Percentiles rank a stretch among this genome's conserved stretches.
Conservation (phyloP, 768 basidiomycete genomes). For the Candolleomyces efflorescens region DNA sequence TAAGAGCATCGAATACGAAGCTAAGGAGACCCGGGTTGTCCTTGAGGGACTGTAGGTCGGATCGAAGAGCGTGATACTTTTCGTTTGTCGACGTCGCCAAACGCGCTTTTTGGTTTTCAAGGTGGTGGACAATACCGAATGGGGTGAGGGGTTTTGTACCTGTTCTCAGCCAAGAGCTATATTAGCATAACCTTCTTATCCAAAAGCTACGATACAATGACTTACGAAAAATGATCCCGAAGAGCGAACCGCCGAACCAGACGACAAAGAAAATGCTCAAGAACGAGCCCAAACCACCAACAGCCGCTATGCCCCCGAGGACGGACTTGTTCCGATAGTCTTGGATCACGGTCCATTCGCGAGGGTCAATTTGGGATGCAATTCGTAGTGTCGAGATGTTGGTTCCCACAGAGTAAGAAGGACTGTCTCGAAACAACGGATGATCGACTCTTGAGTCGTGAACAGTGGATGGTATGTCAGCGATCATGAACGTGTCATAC, state of each 20-base stretch:
- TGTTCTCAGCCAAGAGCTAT: background rate
- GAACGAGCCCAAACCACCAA: conserved; percentile 22
- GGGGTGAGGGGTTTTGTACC: background rate
- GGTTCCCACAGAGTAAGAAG: background rate
- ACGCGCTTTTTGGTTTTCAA: background rate
- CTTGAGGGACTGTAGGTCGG: background rate
- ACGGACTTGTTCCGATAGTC: conserved; percentile 16
- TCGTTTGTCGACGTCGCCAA: background rate
- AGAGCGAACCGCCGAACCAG: conserved; percentile 16
- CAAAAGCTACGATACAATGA: no score
- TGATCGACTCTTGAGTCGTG: conserved; percentile 7
- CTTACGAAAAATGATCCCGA: conserved; percentile 17
- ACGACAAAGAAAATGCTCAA: conserved; percentile 17
- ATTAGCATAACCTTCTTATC: background rate
- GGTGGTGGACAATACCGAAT: background rate
- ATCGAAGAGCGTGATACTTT: background rate
- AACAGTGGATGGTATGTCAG: conserved; percentile 5
- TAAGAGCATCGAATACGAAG: background rate
- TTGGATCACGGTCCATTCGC: conserved; percentile 13
- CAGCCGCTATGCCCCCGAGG: conserved; percentile 14
- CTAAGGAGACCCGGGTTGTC: background rate
- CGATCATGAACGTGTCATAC: conserved; percentile 11
- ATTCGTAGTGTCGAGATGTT: conserved; percentile 15
- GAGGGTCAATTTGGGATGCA: conserved; percentile 4
- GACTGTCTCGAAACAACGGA: no score